phyloP scores from a whole-genome alignment of 495 filamentous ascomycete genomes.

The Tuber indicum region DNA sequence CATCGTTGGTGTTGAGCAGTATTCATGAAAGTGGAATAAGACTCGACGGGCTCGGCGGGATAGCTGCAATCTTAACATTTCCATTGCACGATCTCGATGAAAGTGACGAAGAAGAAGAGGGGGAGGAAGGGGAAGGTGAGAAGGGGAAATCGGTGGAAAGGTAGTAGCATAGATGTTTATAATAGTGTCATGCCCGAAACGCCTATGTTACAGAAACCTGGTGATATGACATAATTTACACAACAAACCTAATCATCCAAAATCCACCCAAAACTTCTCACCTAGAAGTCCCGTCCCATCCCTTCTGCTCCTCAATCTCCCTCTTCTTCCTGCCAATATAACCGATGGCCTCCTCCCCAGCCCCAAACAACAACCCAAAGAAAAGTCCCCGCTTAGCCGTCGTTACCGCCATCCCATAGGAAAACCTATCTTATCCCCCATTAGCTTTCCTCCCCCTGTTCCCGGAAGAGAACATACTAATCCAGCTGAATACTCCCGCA shows the following conservation, averaged over 20 bases:
- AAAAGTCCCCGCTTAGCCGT: constrained; percentile 73
- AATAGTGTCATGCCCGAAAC: neutral
- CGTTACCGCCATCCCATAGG: constrained; percentile 71
- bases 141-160: neutral
- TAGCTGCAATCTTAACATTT: constrained; percentile 87
- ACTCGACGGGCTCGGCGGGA: constrained; percentile 74
- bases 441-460: constrained; percentile 3
- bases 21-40: constrained; percentile 90
- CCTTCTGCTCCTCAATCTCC: constrained; percentile 21
- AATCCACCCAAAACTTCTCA: neutral
- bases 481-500: constrained; percentile 70
- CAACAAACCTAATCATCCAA: neutral
- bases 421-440: constrained; percentile 61
- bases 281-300: constrained; percentile 1
- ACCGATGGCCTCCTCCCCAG: constrained; percentile 66
- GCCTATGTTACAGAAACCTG: neutral
- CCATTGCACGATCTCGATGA: constrained; percentile 71
- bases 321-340: constrained; percentile 51
- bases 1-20: constrained; percentile 78
- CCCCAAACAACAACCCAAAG: constrained; percentile 70
- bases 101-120: constrained; percentile 54
- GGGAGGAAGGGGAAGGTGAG: constrained; percentile 20
- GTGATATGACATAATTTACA: neutral
- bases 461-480: neutral
- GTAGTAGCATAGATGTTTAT: constrained; percentile 3